These are phyloP conservation scores for Gossypium schwendimanii DNA, from an alignment of 441 rosid species.

Conservation along the genomic window DNA sequence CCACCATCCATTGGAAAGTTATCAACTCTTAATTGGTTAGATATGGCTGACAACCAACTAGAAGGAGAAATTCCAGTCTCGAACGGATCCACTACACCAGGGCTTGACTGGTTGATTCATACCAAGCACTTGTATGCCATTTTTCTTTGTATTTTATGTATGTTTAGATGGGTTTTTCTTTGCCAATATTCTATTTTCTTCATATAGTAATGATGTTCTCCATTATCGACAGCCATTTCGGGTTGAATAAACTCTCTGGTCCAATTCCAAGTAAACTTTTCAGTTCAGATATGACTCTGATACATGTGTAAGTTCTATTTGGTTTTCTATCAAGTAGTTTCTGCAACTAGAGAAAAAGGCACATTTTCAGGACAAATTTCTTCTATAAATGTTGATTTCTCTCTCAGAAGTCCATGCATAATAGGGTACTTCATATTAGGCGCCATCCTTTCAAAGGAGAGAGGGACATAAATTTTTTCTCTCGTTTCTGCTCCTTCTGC, in stretches of 20 bases:
- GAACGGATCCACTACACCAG: constrained; percentile 40
- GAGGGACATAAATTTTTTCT: not conserved
- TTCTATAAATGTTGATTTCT: not conserved
- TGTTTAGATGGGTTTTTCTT: not conserved
- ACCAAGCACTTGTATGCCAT: constrained; percentile 63
- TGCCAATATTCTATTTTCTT: not conserved
- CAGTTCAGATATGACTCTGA: constrained; percentile 8
- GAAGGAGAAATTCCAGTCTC: constrained; percentile 70
- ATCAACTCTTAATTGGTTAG: constrained; percentile 57
- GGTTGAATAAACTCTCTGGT: constrained; percentile 11
- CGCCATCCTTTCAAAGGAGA: not conserved
- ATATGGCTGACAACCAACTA: constrained; percentile 67
- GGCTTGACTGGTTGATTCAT: constrained; percentile 60
- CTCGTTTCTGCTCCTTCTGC: not conserved
- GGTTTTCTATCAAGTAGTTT: not conserved
- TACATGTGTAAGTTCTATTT: constrained; percentile 11
- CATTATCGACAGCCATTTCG: constrained; percentile 6
- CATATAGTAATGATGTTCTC: not conserved
- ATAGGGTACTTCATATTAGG: not conserved
- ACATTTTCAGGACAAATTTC: not conserved
- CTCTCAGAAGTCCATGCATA: not conserved
- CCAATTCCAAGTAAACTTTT: constrained; percentile 5
- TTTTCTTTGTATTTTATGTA: not conserved
- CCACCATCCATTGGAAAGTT: constrained; percentile 70
- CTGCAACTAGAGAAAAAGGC: not conserved